These are phyloP conservation scores for Melampsora larici-populina DNA, from an alignment of 1,284 basidiomycete species.

Conservation along the genomic window DNA sequence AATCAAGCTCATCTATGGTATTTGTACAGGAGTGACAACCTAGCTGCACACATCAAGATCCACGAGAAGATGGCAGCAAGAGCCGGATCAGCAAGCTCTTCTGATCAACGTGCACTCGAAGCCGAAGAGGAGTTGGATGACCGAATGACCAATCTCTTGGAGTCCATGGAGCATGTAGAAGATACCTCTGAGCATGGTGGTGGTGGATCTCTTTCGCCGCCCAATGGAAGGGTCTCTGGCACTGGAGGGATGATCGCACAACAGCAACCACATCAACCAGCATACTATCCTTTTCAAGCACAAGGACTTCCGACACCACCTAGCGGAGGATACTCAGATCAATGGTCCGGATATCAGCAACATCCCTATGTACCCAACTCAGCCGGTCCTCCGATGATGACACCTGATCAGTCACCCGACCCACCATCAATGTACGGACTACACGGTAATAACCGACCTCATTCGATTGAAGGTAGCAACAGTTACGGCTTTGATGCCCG, in stretches of 20 bases:
- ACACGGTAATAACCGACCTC: conserved; percentile 17
- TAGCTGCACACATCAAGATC: conserved; percentile 74
- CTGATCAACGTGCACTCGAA: conserved; percentile 39
- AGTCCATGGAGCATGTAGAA: conserved; percentile 39
- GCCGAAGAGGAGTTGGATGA: conserved; percentile 42
- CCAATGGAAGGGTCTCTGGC: conserved; percentile 21
- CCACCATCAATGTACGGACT: conserved; percentile 27
- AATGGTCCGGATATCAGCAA: conserved; percentile 36
- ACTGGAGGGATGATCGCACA: conserved; percentile 6
- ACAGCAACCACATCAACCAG: conserved; percentile 18
- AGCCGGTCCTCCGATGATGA: conserved; percentile 13
- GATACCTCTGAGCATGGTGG: conserved; percentile 28
- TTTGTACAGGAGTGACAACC: conserved; percentile 67
- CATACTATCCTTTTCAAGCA: conserved; percentile 34
- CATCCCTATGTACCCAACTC: conserved; percentile 6
- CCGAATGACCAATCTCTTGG: conserved; percentile 25
- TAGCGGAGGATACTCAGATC: conserved; percentile 27
- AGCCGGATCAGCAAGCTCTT: conserved; percentile 42
- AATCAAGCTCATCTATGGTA: background rate
- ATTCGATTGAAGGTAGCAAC: conserved; percentile 34
- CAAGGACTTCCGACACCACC: conserved; percentile 37
- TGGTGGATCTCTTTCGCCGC: conserved; percentile 23
- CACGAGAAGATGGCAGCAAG: conserved; percentile 58
- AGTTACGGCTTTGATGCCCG: conserved; percentile 22
- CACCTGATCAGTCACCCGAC: conserved; percentile 41